Conservation (phyloP, 2,329 filamentous ascomycete genomes). For the Alternaria panax region DNA sequence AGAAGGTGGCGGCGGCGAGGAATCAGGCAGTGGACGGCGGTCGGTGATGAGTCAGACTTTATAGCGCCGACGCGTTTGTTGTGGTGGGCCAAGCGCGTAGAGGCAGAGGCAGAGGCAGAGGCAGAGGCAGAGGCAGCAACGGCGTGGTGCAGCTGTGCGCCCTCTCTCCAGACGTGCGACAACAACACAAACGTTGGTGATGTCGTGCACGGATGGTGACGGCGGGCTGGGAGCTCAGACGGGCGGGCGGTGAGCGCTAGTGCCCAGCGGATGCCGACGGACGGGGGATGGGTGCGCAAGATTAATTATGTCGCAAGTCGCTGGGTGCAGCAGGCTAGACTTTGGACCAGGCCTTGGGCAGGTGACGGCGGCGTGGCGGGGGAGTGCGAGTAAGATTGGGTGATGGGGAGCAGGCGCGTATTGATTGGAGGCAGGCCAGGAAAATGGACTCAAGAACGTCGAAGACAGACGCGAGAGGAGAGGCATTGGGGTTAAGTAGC, state of each 20-base stretch:
- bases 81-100: constrained; percentile 28
- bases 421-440: constrained; percentile 46
- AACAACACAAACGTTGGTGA: constrained; percentile 29
- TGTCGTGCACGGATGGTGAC: constrained; percentile 32
- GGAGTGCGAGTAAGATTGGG: constrained; percentile 32
- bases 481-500: constrained; percentile 29
- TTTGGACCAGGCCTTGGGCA: background rate
- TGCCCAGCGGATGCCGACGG: constrained; percentile 29
- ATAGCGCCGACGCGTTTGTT: constrained; percentile 34
- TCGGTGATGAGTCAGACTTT: constrained; percentile 39
- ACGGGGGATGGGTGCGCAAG: constrained; percentile 24
- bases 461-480: constrained; percentile 29
- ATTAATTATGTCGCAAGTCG: constrained; percentile 14
- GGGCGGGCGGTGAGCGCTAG: constrained; percentile 26
- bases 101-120: constrained; percentile 20
- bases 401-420: constrained; percentile 40
- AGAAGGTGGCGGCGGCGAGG: constrained; percentile 36
- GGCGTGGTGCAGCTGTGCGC: constrained; percentile 31
- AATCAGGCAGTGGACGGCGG: constrained; percentile 21
- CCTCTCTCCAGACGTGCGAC: constrained; percentile 20
- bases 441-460: constrained; percentile 29
- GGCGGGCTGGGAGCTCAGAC: constrained; percentile 25
- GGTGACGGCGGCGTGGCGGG: constrained; percentile 23
- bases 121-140: constrained; percentile 22
- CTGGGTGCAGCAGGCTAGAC: constrained; percentile 13